Base-by-base conservation (phyloP, 257 asterid genomes). In the Salvia miltiorrhiza region DNA sequence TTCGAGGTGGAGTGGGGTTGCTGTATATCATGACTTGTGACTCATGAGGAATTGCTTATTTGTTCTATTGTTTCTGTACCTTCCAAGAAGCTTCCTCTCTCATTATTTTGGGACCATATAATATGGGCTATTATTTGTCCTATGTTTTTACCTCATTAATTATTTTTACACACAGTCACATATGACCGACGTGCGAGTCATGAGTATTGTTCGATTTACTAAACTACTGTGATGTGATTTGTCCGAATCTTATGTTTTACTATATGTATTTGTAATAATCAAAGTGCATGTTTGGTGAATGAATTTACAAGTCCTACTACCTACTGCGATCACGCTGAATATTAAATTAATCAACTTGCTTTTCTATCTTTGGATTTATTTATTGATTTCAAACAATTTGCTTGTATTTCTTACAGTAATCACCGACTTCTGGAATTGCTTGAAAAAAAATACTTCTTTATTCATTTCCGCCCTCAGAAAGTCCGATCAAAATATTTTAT, bases 11-110 rank as follows among this genome's bases (percentile, higher is more conserved):
- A 44, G 56, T 50, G 73, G 69, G 64, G 58, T 63, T 49, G 60
- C 39, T 4, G 69, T 61, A 21, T 69, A 44, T 60, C 67, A 9
- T 60, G 26, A 53, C 52, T 52, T 1, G 57, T 40, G 57, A 58
- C 67, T 55, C 53, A 21, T 32, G 16, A 9, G 9, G 0, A 23
- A 9, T 58, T 65, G 61, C 57, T 32, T 73, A 4, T 13, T n/a
- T 73, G 57, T 55, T 73, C 23, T 32, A 20, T 20, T 53, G 14
- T 39, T 16, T 26, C 4, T 24, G 57, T 35, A 32, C 11, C 63
- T 75, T 75, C 80, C 72, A 44, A 53, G 80, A 75, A 75, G 45
- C 67, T 75, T 69, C 79, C 55, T 61, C 13, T 57, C 20, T 9
- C 3, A 16, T 28, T 47, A 57, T 53, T 12, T 43, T 40, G 54